Conservation (phyloP, 495 filamentous ascomycete genomes). For the Cercophora samala region DNA sequence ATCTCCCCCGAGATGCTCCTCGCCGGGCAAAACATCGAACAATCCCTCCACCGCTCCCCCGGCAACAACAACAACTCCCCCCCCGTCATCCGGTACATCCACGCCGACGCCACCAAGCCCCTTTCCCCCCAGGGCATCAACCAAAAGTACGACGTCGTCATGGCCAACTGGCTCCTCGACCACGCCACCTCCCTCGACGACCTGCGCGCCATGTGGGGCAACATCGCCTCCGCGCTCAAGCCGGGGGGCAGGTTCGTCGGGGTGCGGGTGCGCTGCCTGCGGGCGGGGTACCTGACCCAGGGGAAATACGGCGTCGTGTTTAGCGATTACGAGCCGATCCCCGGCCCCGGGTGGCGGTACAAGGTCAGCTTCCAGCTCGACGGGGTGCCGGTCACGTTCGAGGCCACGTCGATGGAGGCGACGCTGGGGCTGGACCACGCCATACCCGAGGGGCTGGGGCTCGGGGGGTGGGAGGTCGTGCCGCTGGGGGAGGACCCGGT, state of each 20-base stretch:
- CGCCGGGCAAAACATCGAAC: slow-evolving; percentile 1
- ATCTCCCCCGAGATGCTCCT: slow-evolving; percentile 32
- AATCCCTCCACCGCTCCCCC: no score
- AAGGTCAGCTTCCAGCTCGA: slow-evolving; percentile 2
- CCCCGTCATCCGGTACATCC: background rate
- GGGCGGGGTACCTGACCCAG: slow-evolving; percentile 4
- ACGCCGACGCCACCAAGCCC: background rate
- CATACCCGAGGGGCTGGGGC: slow-evolving; percentile 16
- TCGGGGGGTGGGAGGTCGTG: slow-evolving; percentile 23
- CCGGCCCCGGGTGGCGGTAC: slow-evolving; percentile 25
- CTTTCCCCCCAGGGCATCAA: no score
- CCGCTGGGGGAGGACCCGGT: slow-evolving; percentile 20
- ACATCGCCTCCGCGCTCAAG: slow-evolving; percentile 28
- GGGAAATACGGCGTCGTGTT: slow-evolving; percentile 28
- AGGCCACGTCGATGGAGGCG: slow-evolving; percentile 11
- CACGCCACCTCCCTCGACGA: slow-evolving; percentile 23
- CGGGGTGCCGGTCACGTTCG: slow-evolving; percentile 20
- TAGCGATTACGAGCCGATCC: slow-evolving; percentile 17
- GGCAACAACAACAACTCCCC: no score
- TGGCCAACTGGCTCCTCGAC: slow-evolving; percentile 33
- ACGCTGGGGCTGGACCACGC: slow-evolving; percentile 20
- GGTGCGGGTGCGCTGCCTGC: slow-evolving; percentile 17
- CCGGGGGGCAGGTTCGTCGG: slow-evolving; percentile 30
- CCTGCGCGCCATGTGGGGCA: slow-evolving; percentile 34
- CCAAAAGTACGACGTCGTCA: slow-evolving; percentile 33